Percentiles rank a stretch among this genome's conserved stretches.
Evolutionary conservation across 306 rosid genomes (phyloP).

Genomic region (Boehmeria nivea): DNA sequence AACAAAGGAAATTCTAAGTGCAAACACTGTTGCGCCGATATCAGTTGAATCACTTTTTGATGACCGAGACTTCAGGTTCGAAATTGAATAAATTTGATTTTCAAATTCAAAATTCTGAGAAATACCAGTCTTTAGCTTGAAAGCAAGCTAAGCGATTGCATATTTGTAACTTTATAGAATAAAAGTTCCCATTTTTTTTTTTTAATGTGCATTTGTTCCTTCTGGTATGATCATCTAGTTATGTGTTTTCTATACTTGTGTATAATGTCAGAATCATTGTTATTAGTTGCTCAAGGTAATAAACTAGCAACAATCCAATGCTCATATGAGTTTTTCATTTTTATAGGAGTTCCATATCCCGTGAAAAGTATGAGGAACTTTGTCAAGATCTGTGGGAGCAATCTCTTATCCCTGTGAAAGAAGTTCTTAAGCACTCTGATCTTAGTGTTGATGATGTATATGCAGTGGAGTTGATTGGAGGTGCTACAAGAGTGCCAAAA

Average conservation of each 20-base stretch:
- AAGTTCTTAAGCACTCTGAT: slow-evolving; percentile 63
- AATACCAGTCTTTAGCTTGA: too few relatives aligned
- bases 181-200: too few relatives aligned
- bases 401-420: slow-evolving; percentile 73
- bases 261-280: not conserved
- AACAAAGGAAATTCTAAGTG: slow-evolving; percentile 94
- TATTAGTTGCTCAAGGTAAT: not conserved
- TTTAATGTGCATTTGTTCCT: too few relatives aligned
- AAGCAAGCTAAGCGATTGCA: too few relatives aligned
- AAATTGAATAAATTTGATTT: not conserved
- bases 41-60: slow-evolving; percentile 89
- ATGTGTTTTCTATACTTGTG: not conserved
- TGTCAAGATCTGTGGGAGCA: slow-evolving; percentile 91
- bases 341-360: slow-evolving; percentile 82
- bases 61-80: slow-evolving; percentile 84
- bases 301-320: not conserved
- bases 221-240: too few relatives aligned
- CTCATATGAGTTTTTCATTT: slow-evolving; percentile 12
- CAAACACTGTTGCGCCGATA: slow-evolving; percentile 89
- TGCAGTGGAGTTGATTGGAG: slow-evolving; percentile 95
- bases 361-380: slow-evolving; percentile 93
- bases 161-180: too few relatives aligned
- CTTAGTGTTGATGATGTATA: slow-evolving; percentile 59
- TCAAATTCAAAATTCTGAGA: too few relatives aligned
- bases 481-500: slow-evolving; percentile 94